phyloP scores from a whole-genome alignment of 371 early-diverging fungal species.

The Batkoa obscura region DNA sequence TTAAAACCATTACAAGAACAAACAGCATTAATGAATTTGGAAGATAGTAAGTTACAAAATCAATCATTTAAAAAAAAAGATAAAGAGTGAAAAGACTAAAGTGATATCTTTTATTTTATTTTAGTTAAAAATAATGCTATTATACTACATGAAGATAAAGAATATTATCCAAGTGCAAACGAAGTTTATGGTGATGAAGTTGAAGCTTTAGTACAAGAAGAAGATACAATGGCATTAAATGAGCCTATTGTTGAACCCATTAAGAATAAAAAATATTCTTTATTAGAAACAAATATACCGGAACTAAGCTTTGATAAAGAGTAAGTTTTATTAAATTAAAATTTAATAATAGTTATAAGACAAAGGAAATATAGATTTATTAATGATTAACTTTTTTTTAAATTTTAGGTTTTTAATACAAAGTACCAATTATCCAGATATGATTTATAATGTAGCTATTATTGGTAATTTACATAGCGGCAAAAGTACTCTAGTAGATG shows the following conservation, averaged over 20 bases:
- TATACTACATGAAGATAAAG: conserved; percentile 92
- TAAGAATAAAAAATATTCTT: conserved; percentile 61
- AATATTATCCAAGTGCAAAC: conserved; percentile 90
- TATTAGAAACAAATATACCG: conserved; percentile 71
- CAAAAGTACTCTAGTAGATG: conserved; percentile 84
- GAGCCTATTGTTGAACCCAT: conserved; percentile 89
- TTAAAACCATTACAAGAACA: conserved; percentile 11
- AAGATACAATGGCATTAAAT: conserved; percentile 89
- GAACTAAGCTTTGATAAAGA: conserved; percentile 71
- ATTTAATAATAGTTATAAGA: no score
- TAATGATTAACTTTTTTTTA: not conserved
- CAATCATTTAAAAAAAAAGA: not conserved
- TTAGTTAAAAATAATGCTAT: no score
- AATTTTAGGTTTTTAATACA: conserved; percentile 57
- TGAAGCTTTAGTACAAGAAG: conserved; percentile 89
- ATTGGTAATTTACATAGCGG: conserved; percentile 95
- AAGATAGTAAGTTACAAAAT: conserved; percentile 13
- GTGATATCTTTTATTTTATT: no score
- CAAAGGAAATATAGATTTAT: no score
- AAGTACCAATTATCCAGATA: conserved; percentile 58
- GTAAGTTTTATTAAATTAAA: conserved; percentile 19
- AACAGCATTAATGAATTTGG: conserved; percentile 16
- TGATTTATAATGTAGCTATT: conserved; percentile 72
- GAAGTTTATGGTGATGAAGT: conserved; percentile 94
- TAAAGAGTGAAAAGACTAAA: not conserved